These are phyloP conservation scores for Anisodus acutangulus DNA, from an alignment of 257 asterid species.

Conservation along the genomic window DNA sequence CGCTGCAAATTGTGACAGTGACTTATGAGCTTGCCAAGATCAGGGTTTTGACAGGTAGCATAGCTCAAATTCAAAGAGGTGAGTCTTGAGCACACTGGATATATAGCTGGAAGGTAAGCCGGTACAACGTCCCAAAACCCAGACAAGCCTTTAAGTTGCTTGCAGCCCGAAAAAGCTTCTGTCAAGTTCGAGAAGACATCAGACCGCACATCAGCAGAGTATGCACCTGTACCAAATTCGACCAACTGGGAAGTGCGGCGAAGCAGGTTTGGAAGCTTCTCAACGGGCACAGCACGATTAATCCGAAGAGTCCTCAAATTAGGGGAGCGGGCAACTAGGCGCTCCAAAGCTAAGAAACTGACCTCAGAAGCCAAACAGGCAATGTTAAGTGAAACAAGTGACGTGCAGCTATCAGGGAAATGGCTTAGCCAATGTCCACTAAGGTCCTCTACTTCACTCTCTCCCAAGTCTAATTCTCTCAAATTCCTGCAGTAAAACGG, in stretches of 20 bases:
- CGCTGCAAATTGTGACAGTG: slow-evolving; percentile 80
- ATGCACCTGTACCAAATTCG: slow-evolving; percentile 71
- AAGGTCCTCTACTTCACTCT: slow-evolving; percentile 68
- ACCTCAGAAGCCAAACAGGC: slow-evolving; percentile 65
- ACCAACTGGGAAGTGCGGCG: slow-evolving; percentile 65
- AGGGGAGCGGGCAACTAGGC: slow-evolving; percentile 69
- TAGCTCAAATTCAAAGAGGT: slow-evolving; percentile 85
- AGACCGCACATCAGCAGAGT: slow-evolving; percentile 57
- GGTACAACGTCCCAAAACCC: slow-evolving; percentile 95
- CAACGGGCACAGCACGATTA: slow-evolving; percentile 73
- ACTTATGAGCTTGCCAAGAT: slow-evolving; percentile 67
- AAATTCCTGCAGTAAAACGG: slow-evolving; percentile 52
- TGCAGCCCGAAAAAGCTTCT: slow-evolving; percentile 74
- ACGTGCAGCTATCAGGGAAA: slow-evolving; percentile 64
- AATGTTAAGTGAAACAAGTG: slow-evolving; percentile 68
- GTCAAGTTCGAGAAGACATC: slow-evolving; percentile 60
- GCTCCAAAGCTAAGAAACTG: slow-evolving; percentile 65
- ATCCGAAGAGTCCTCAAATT: slow-evolving; percentile 61
- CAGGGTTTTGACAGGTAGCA: slow-evolving; percentile 70
- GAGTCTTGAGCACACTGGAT: slow-evolving; percentile 62
- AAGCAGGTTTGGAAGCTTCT: slow-evolving; percentile 65
- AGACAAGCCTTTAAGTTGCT: slow-evolving; percentile 74
- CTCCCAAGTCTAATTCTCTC: slow-evolving; percentile 66
- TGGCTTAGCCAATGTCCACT: slow-evolving; percentile 79
- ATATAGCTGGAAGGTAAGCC: slow-evolving; percentile 83